Base-by-base conservation (phyloP, 148 eudicot species). In the Arctostaphylos glauca region DNA sequence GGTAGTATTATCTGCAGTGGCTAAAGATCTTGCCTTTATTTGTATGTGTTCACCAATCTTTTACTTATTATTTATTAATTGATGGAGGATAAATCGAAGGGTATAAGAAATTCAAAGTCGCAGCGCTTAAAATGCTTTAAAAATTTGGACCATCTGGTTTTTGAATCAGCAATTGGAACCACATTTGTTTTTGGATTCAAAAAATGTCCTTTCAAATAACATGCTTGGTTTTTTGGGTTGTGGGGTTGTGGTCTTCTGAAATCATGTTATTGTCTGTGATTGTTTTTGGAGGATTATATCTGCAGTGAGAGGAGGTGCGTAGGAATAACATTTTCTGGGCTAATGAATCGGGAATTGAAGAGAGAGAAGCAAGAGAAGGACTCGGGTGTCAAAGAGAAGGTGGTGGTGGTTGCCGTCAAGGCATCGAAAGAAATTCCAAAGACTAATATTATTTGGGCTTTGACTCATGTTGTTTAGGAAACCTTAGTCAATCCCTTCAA, bases 401-500 rank as follows among this genome's bases (percentile, higher is more conserved):
- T 97, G 10, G 84, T n/a, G n/a, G n/a, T 97, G 56, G 74, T 12
- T 64, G 91, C 95, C 80, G 99, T 93, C 9, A 97, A 94, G 88
- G 98, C 98, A n/a, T 88, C 98, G 18, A 94, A 90, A 75, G 99
- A 97, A 71, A 91, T 97, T 3, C 93, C 97, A 19, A 97, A 92
- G 74, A 84, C 91, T 55, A 98, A 95, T 41, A 87, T 97, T 13
- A 87, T 97, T 71, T 97, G 99, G 99, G 97, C 99, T 70, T 85
- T 97, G 86, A 93, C 90, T 90, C 99, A 97, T 89, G 98, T 97
- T 87, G 98, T 92, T 96, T 96, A 31, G 98, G 93, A 89, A 93
- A 90, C 97, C 7, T 86, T 92, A 74, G 94, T 96, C 13, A 94
- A 96, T 81, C 95, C 99, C 4, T 90, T 91, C 87, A 96, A 96